Evolutionary conservation across 225 moss, liverwort and hornwort species (phyloP).

Genomic region (Bryoerythrophyllum caledonicum): DNA sequence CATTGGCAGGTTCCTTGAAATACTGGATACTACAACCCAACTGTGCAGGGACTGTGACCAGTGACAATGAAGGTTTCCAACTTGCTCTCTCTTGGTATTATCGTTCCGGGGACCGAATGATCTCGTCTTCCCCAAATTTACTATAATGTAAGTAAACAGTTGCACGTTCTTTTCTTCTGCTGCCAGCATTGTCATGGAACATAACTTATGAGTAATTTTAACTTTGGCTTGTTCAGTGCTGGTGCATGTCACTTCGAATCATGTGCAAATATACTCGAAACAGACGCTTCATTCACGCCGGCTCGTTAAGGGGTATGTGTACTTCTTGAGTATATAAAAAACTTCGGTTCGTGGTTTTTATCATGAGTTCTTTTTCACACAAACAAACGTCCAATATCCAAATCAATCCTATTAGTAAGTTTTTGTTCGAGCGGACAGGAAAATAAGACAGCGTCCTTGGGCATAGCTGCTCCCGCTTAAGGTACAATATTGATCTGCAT

Average conservation of each 20-base stretch:
- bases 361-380: no score
- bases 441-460: background rate
- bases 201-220: background rate
- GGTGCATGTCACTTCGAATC: background rate
- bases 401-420: background rate
- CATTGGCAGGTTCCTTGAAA: background rate
- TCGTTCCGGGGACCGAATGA: background rate
- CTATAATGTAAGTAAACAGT: background rate
- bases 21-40: background rate
- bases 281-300: no score
- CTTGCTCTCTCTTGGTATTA: background rate
- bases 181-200: background rate
- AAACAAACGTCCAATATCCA: no score
- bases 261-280: background rate
- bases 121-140: background rate
- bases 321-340: no score
- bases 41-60: slow-evolving; percentile 16
- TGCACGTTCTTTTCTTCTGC: background rate
- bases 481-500: no score
- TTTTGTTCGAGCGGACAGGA: background rate
- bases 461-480: no score
- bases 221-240: background rate
- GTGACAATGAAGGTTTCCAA: background rate
- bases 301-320: no score
- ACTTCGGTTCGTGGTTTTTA: no score